These are phyloP conservation scores for Trichoderma afroharzianum DNA, from an alignment of 2,329 filamentous ascomycete species.

Conservation along the genomic window DNA sequence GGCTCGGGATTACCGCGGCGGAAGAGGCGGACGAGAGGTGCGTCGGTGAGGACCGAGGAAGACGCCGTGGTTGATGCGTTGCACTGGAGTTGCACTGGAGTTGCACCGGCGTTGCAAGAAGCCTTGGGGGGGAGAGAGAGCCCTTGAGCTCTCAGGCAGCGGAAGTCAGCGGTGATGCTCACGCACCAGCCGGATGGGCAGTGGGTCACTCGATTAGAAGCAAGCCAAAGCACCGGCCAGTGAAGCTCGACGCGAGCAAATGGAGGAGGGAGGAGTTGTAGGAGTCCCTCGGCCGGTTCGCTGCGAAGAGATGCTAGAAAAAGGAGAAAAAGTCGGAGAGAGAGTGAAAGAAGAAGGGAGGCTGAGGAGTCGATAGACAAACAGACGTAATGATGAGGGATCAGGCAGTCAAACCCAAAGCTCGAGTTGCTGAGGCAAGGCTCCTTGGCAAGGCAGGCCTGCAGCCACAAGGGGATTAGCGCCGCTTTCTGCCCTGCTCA, in stretches of 20 bases:
- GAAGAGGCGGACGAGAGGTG: background rate
- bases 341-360: background rate
- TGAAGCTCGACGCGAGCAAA: background rate
- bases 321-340: background rate
- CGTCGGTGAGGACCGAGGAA: background rate
- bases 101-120: background rate
- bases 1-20: background rate
- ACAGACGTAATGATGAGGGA: slow-evolving; percentile 18
- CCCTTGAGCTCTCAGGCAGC: background rate
- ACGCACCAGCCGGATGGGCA: slow-evolving; percentile 2
- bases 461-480: slow-evolving; percentile 4
- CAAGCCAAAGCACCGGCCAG: background rate
- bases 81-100: background rate
- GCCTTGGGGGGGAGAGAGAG: background rate
- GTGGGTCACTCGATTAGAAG: background rate
- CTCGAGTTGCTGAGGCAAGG: slow-evolving; percentile 6
- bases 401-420: slow-evolving; percentile 20
- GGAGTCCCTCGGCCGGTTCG: background rate
- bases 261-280: background rate
- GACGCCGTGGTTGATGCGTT: background rate
- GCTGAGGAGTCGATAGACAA: background rate
- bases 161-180: slow-evolving; percentile 15
- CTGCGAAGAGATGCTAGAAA: background rate
- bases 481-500: slow-evolving; percentile 15
- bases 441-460: background rate